A percentile compares a stretch with the other conserved stretches of the same genome.
Evolutionary conservation across 805 yeast species (phyloP).

Genomic region (Diddensiella santjacobensis): DNA sequence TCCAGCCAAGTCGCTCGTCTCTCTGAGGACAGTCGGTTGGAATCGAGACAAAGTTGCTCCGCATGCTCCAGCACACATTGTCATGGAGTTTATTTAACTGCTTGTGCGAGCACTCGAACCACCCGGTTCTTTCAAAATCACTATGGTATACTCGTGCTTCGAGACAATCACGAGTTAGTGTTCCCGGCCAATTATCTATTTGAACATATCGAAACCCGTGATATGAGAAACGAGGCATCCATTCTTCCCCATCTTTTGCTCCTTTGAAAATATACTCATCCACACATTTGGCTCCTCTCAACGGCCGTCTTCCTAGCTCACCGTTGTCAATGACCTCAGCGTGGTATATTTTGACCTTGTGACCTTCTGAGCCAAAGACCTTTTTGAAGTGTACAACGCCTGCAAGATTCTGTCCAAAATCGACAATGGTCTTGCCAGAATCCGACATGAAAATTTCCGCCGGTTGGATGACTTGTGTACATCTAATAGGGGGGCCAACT

Average conservation of each 20-base stretch:
- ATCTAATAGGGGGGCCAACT: conserved; percentile 19
- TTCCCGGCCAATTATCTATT: conserved; percentile 25
- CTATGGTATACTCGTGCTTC: conserved; percentile 23
- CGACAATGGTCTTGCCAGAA: conserved; percentile 26
- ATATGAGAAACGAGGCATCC: conserved; percentile 27
- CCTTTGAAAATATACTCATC: conserved; percentile 26
- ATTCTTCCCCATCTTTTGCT: conserved; percentile 20
- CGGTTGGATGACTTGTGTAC: conserved; percentile 21
- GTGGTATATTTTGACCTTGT: conserved; percentile 20
- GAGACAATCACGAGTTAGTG: conserved; percentile 15
- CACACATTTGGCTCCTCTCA: conserved; percentile 24
- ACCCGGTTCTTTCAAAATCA: conserved; percentile 22
- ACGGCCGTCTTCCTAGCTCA: conserved; percentile 27
- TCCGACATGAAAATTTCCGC: conserved; percentile 18
- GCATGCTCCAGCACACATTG: conserved; percentile 25
- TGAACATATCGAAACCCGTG: conserved; percentile 30
- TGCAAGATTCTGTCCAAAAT: conserved; percentile 29
- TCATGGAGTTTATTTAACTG: conserved; percentile 20
- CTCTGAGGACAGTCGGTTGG: conserved; percentile 33
- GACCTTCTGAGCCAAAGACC: conserved; percentile 22
- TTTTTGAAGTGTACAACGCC: conserved; percentile 25
- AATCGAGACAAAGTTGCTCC: conserved; percentile 28
- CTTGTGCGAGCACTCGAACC: conserved; percentile 24
- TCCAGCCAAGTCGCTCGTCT: conserved; percentile 32
- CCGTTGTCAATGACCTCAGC: conserved; percentile 30